Percentiles rank a stretch among this genome's conserved stretches.
Conservation (phyloP, 2,329 filamentous ascomycete genomes). For the Alternaria gaisen region DNA sequence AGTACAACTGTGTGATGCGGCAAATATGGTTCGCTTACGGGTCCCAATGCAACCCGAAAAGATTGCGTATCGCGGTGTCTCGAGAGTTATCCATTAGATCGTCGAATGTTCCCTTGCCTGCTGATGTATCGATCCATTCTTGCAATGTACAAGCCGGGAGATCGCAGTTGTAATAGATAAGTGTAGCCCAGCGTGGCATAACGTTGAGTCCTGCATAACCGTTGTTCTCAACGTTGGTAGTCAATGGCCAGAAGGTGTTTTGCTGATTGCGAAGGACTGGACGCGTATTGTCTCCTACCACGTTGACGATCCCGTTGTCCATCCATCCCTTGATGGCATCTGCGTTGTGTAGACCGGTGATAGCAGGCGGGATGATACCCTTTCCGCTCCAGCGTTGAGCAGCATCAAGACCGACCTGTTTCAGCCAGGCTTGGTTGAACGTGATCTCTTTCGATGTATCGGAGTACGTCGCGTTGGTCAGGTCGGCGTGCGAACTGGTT, state of each 20-base stretch:
- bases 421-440: conserved; percentile 68
- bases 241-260: conserved; percentile 65
- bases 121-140: conserved; percentile 69
- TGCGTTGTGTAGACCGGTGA: conserved; percentile 71
- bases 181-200: conserved; percentile 68
- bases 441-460: conserved; percentile 66
- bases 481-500: conserved; percentile 60
- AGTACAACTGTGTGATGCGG: background rate
- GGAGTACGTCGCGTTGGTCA: conserved; percentile 68
- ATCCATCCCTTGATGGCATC: conserved; percentile 68
- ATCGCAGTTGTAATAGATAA: conserved; percentile 72
- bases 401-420: conserved; percentile 60
- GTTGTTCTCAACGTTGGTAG: conserved; percentile 60
- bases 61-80: conserved; percentile 63
- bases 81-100: conserved; percentile 62
- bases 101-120: conserved; percentile 62
- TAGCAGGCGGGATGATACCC: conserved; percentile 69
- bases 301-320: conserved; percentile 67
- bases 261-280: conserved; percentile 61
- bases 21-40: conserved; percentile 34
- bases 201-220: conserved; percentile 66
- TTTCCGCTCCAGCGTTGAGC: conserved; percentile 60
- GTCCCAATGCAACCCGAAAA: conserved; percentile 65
- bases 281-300: conserved; percentile 71
- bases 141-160: conserved; percentile 63